phyloP scores from a whole-genome alignment of 441 rosid species.

The Pelargonium myrrhifolium region DNA sequence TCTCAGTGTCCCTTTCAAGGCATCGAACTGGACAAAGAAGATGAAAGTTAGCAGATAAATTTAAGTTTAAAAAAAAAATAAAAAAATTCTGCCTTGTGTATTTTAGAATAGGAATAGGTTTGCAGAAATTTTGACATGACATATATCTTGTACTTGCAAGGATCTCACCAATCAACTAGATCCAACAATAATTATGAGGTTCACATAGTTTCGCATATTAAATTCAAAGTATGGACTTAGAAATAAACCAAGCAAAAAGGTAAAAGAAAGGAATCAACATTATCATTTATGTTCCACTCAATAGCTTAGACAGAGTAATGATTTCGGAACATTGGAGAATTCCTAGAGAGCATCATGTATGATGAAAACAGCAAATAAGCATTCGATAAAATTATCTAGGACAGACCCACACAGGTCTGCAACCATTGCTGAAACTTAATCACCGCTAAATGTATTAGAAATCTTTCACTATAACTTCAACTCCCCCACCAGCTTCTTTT shows the following conservation, averaged over 20 bases:
- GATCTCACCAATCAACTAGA: not conserved
- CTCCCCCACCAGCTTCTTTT: too few relatives aligned
- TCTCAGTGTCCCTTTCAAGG: constrained; percentile 69
- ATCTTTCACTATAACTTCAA: too few relatives aligned
- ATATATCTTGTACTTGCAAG: not conserved
- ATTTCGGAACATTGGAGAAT: not conserved
- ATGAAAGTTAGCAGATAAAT: constrained; percentile 5
- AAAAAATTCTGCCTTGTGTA: not conserved
- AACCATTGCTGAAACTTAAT: too few relatives aligned
- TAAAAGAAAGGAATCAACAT: not conserved
- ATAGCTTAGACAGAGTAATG: not conserved
- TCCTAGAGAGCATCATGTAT: not conserved
- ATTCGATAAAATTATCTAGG: not conserved
- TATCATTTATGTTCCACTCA: not conserved
- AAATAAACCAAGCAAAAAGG: not conserved
- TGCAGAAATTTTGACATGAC: too few relatives aligned
- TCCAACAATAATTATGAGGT: not conserved
- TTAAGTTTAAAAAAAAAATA: not conserved
- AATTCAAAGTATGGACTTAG: not conserved
- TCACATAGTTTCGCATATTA: not conserved
- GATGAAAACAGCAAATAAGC: not conserved
- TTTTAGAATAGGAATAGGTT: not conserved
- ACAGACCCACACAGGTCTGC: not conserved
- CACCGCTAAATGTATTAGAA: too few relatives aligned
- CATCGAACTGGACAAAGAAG: constrained; percentile 50